Base-by-base conservation (phyloP, 768 basidiomycete species). In the Mycena indigotica region DNA sequence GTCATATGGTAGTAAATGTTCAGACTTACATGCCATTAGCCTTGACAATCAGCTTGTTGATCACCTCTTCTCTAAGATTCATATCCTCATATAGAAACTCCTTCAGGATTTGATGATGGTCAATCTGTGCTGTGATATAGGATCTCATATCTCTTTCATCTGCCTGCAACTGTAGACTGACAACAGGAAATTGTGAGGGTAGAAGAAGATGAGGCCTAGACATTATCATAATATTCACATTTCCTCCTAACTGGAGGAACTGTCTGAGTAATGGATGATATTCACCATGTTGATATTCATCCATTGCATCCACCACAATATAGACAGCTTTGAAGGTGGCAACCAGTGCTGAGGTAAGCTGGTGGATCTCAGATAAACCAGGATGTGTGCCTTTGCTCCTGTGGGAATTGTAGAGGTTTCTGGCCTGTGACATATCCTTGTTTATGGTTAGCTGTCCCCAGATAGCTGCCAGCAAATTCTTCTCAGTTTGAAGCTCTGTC, bases 261-360 rank as follows among this genome's bases (percentile, higher is more conserved):
- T 10, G 10, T 10, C n/a, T n/a, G 35, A 38, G 10, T n/a, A 38
- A n/a, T 56, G 48, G 1, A 49, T 46, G 44, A 29, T 49, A 49
- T 57, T 29, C 17, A 50, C 56, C 1, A 57, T 35, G n/a, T n/a
- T n/a, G n/a, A n/a, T n/a, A n/a, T n/a, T n/a, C n/a, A n/a, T n/a
- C n/a, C n/a, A n/a, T n/a, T 12, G 56, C 56, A 28, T 57, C 56
- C 8, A 57, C 23, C n/a, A 57, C 16, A n/a, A 57, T 19, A 21
- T 28, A 51, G 5, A 32, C 50, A 4, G 6, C 4, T 2, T 38
- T 25, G 38, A 23, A 19, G 24, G 39, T 28, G 8, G 46, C 24
- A 30, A 57, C 4, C 13, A 50, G 32, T 4, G 29, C 26, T n/a
- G 26, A 24, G 6, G 44, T 28, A 16, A 52, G 15, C 5, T n/a